Conservation (phyloP, 1,139 yeast genomes). For the Kodamaea plutei region DNA sequence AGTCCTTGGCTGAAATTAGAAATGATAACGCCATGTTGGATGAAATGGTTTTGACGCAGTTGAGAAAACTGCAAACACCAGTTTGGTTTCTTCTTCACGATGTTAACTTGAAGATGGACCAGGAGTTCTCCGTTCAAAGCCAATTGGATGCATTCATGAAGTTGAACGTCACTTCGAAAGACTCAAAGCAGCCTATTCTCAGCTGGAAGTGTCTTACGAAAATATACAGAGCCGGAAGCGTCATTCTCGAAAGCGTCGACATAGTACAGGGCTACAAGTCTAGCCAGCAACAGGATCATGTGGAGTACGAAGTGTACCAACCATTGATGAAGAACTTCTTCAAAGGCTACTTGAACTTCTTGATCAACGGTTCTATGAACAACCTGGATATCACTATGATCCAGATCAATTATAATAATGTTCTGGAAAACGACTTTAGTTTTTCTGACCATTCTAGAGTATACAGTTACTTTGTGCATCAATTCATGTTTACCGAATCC, state of each 20-base stretch:
- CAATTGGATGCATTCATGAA: slow-evolving; percentile 29
- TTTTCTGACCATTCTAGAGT: slow-evolving; percentile 15
- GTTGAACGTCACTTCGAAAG: slow-evolving; percentile 14
- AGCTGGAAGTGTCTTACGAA: slow-evolving; percentile 34
- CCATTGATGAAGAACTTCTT: slow-evolving; percentile 41
- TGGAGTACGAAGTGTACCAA: slow-evolving; percentile 26
- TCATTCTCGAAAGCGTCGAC: slow-evolving; percentile 28
- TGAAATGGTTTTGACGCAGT: slow-evolving; percentile 6
- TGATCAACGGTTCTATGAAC: slow-evolving; percentile 31
- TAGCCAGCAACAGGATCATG: neutral
- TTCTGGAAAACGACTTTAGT: slow-evolving; percentile 8
- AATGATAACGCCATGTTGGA: slow-evolving; percentile 4
- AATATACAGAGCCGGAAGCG: slow-evolving; percentile 23
- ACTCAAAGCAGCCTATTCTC: slow-evolving; percentile 15
- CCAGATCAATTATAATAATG: slow-evolving; percentile 26
- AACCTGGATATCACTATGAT: slow-evolving; percentile 25
- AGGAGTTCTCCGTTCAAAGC: slow-evolving; percentile 9
- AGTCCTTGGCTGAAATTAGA: slow-evolving; percentile 3
- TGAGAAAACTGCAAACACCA: slow-evolving; percentile 10
- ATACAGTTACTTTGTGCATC: slow-evolving; percentile 29
- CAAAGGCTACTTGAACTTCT: slow-evolving; percentile 36
- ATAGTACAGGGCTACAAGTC: slow-evolving; percentile 31
- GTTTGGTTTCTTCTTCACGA: slow-evolving; percentile 12
- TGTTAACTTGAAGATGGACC: slow-evolving; percentile 10
- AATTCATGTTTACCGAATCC: slow-evolving; percentile 15